phyloP scores from a whole-genome alignment of 352 stramenopile species.

The Peronospora farinosa region DNA sequence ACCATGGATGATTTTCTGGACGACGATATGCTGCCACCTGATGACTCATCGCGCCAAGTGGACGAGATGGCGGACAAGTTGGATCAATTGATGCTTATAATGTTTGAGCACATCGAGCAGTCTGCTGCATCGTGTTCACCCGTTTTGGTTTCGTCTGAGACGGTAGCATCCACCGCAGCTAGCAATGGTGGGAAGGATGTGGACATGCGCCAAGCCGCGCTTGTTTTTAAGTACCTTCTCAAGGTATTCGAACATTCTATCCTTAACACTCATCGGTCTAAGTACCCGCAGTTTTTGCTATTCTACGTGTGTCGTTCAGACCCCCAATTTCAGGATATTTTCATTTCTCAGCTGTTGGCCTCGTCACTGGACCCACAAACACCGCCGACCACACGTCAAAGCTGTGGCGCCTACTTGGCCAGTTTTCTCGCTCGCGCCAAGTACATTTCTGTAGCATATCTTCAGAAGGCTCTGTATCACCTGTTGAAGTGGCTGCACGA shows the following conservation, averaged over 20 bases:
- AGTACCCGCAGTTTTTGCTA: conserved; percentile 90
- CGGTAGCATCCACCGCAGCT: neutral
- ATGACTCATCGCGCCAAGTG: conserved; percentile 36
- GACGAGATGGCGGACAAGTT: conserved; percentile 86
- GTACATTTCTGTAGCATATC: conserved; percentile 89
- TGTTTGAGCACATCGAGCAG: conserved; percentile 81
- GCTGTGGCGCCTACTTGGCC: conserved; percentile 91
- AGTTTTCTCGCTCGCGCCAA: conserved; percentile 93
- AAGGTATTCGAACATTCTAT: conserved; percentile 84
- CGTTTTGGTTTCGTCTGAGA: neutral
- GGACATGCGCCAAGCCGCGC: conserved; percentile 44
- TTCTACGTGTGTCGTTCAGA: conserved; percentile 84
- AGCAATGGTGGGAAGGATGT: conserved; percentile 19
- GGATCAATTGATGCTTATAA: conserved; percentile 83
- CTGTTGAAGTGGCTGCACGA: conserved; percentile 91
- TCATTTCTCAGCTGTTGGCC: conserved; percentile 75
- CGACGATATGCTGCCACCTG: conserved; percentile 60
- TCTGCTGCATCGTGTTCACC: conserved; percentile 6
- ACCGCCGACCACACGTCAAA: conserved; percentile 88
- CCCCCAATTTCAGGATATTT: conserved; percentile 74
- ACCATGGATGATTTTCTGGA: conserved; percentile 79
- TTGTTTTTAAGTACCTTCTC: conserved; percentile 72
- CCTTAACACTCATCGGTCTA: conserved; percentile 86
- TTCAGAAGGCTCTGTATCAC: conserved; percentile 90
- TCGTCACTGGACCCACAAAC: conserved; percentile 73